Evolutionary conservation across 2,329 filamentous ascomycete species (phyloP).

Genomic region (Fusarium bactridioides): DNA sequence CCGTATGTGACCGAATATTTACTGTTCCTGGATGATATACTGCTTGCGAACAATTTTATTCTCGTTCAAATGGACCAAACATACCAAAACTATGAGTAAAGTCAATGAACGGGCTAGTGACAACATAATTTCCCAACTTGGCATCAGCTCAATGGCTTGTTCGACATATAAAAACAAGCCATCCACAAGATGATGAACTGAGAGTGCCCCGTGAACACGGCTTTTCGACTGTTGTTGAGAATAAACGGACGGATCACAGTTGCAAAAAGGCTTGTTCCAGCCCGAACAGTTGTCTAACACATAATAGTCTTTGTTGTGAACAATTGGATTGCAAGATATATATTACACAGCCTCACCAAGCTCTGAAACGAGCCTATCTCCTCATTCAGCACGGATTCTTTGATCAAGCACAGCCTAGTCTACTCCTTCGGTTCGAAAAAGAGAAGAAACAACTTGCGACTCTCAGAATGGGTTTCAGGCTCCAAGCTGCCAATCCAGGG

Average conservation of each 20-base stretch:
- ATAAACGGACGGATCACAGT: background rate
- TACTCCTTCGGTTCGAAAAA: background rate
- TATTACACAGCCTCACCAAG: background rate
- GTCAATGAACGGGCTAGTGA: fast-evolving
- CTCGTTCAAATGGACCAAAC: no score
- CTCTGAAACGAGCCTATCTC: background rate
- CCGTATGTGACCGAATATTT: background rate
- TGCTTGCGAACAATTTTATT: no score
- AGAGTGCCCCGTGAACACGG: background rate
- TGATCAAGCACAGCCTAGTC: background rate
- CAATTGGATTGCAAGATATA: background rate
- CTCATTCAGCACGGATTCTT: background rate
- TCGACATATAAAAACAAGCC: background rate
- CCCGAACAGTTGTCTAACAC: background rate
- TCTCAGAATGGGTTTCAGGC: background rate
- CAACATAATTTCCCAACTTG: background rate
- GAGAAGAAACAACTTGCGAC: background rate
- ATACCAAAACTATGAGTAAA: no score
- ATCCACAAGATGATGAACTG: background rate
- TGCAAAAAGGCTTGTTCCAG: background rate
- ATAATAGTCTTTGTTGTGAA: background rate
- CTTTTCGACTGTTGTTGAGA: background rate
- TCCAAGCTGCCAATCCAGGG: background rate
- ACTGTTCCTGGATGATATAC: background rate
- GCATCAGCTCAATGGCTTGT: background rate